These are phyloP conservation scores for Heimioporus sp. DNA, from an alignment of 768 basidiomycete genomes.

Conservation along the genomic window DNA sequence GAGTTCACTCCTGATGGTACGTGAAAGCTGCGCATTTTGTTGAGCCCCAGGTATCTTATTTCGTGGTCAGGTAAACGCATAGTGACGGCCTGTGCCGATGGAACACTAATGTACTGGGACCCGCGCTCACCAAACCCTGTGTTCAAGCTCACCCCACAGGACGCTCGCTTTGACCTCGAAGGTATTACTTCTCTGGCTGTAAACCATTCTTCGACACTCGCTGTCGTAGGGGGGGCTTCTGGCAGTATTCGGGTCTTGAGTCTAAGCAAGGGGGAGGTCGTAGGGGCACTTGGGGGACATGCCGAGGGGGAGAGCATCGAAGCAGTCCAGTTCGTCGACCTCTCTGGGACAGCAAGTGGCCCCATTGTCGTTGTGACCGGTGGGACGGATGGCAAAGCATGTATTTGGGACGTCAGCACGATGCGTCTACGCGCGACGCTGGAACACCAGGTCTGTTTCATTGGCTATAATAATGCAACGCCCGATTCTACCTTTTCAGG, in stretches of 20 bases:
- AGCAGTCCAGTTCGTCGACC: conserved; percentile 78
- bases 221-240: conserved; percentile 81
- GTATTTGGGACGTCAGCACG: conserved; percentile 91
- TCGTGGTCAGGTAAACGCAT: conserved; percentile 72
- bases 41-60: conserved; percentile 1
- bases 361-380: conserved; percentile 72
- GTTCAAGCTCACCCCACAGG: conserved; percentile 72
- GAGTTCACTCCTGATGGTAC: conserved; percentile 89
- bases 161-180: conserved; percentile 75
- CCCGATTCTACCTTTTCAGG: conserved; percentile 45
- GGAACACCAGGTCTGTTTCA: conserved; percentile 66
- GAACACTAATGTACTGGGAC: conserved; percentile 87
- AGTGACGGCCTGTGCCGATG: conserved; percentile 81
- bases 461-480: not conserved
- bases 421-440: conserved; percentile 81
- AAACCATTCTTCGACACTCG: conserved; percentile 85
- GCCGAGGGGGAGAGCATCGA: conserved; percentile 87
- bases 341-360: conserved; percentile 53
- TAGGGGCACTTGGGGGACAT: conserved; percentile 79
- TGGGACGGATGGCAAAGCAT: conserved; percentile 91
- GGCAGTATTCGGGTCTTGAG: conserved; percentile 89
- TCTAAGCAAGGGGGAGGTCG: conserved; percentile 81
- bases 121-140: conserved; percentile 74
- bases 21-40: not conserved
- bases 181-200: conserved; percentile 87